These are phyloP conservation scores for Sporobolomyces phaffii DNA, from an alignment of 768 basidiomycete species.

Conservation along the genomic window DNA sequence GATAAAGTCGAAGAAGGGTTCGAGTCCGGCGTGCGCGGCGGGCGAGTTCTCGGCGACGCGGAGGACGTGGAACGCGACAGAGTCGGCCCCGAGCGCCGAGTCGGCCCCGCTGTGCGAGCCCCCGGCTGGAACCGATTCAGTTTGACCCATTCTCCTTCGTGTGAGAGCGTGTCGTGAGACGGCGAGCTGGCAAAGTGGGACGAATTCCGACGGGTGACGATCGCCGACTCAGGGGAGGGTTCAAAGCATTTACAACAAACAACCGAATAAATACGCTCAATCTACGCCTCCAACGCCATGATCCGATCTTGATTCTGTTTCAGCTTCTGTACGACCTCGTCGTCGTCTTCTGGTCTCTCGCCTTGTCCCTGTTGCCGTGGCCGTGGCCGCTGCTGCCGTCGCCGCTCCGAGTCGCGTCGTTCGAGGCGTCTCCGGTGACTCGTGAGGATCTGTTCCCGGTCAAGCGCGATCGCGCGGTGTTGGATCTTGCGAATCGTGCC, in stretches of 20 bases:
- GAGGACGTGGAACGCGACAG: conserved; percentile 29
- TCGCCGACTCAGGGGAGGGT: too few relatives aligned
- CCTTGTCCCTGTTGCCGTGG: neutral
- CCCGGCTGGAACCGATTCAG: neutral
- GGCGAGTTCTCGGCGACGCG: conserved; percentile 55
- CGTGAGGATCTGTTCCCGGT: conserved; percentile 36
- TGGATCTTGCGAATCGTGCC: conserved; percentile 43
- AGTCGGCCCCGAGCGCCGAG: neutral
- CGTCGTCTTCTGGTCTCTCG: neutral
- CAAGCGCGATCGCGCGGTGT: conserved; percentile 38
- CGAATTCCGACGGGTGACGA: too few relatives aligned
- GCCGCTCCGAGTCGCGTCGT: too few relatives aligned
- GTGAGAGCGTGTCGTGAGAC: neutral
- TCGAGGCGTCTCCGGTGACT: neutral
- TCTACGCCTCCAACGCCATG: conserved; percentile 34
- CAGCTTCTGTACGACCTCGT: neutral
- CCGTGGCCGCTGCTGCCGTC: neutral
- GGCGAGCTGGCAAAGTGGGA: too few relatives aligned
- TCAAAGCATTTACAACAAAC: neutral
- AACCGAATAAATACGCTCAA: too few relatives aligned
- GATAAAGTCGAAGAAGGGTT: conserved; percentile 94
- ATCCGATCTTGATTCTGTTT: conserved; percentile 25
- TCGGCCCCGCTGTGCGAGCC: neutral
- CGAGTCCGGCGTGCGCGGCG: conserved; percentile 73
- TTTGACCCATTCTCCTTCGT: conserved; percentile 21